Evolutionary conservation across 495 filamentous ascomycete genomes (phyloP).

Genomic region (Aspergillus indologenus): DNA sequence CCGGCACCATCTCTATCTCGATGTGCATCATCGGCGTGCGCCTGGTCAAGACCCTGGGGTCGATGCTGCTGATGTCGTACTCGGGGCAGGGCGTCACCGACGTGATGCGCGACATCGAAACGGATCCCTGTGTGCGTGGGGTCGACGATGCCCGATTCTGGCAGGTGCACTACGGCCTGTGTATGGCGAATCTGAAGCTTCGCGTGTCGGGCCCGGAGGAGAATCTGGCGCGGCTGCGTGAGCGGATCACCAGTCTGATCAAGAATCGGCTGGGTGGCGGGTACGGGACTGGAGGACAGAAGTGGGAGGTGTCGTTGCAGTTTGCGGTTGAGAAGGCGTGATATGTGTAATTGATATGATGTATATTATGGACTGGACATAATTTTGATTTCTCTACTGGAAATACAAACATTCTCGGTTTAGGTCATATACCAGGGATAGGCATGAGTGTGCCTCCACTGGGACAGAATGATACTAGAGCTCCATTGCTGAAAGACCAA

Average conservation of each 20-base stretch:
- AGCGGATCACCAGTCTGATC: conserved; percentile 72
- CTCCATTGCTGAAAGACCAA: too few relatives aligned
- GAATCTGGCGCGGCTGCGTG: conserved; percentile 63
- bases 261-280: conserved; percentile 83
- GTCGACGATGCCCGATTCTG: conserved; percentile 93
- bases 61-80: conserved; percentile 95
- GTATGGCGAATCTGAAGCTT: conserved; percentile 91
- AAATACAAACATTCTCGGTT: conserved; percentile 1
- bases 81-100: conserved; percentile 63
- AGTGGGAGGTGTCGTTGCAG: conserved; percentile 78
- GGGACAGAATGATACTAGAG: too few relatives aligned
- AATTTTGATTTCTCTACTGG: background rate
- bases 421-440: background rate
- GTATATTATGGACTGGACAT: conserved; percentile 5
- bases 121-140: conserved; percentile 67
- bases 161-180: conserved; percentile 97
- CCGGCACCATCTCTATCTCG: conserved; percentile 68
- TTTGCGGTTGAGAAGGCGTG: conserved; percentile 40
- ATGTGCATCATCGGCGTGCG: conserved; percentile 86
- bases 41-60: conserved; percentile 77
- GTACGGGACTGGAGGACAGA: conserved; percentile 76
- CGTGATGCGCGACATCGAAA: conserved; percentile 79
- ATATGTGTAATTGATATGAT: conserved; percentile 6
- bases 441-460: too few relatives aligned
- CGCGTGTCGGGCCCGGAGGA: conserved; percentile 64